Percentiles rank a stretch among this genome's conserved stretches.
These are phyloP conservation scores for Syzygium malaccense DNA, from an alignment of 441 rosid genomes.

Conservation along the genomic window DNA sequence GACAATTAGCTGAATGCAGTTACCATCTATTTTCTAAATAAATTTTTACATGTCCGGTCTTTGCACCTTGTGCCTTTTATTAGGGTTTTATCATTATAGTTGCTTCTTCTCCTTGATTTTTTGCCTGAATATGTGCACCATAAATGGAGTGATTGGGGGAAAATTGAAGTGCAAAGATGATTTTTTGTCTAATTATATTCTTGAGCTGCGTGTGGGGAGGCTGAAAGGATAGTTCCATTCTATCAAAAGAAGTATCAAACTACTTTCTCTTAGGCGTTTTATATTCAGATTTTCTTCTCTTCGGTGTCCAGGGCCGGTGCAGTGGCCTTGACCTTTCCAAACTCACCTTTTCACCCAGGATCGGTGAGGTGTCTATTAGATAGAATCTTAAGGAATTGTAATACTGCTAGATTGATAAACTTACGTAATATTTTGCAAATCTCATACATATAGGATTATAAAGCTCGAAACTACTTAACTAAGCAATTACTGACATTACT, in stretches of 20 bases:
- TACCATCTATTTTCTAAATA: not conserved
- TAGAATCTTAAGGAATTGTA: not conserved
- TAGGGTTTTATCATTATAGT: not conserved
- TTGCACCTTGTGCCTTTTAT: not conserved
- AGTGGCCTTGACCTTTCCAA: not conserved
- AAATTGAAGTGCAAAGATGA: not conserved
- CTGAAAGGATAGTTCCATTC: not conserved
- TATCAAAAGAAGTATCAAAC: not conserved
- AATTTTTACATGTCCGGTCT: not conserved
- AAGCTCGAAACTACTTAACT: not conserved
- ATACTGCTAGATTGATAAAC: not conserved
- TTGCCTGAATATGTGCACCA: not conserved
- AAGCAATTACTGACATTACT: not conserved
- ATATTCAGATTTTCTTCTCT: not conserved
- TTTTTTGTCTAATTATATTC: not conserved
- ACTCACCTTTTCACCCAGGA: not conserved
- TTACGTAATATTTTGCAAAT: not conserved
- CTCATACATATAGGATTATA: not conserved
- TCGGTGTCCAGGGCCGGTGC: not conserved
- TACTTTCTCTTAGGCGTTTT: not conserved
- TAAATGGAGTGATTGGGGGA: not conserved
- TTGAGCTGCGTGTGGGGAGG: not conserved
- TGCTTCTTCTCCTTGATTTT: not conserved
- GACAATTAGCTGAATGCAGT: not conserved
- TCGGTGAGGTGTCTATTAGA: not conserved